Percentiles rank a stretch among this genome's conserved stretches.
Conservation (phyloP, 192 early-diverging fungal genomes). For the Coemansia sp. region DNA sequence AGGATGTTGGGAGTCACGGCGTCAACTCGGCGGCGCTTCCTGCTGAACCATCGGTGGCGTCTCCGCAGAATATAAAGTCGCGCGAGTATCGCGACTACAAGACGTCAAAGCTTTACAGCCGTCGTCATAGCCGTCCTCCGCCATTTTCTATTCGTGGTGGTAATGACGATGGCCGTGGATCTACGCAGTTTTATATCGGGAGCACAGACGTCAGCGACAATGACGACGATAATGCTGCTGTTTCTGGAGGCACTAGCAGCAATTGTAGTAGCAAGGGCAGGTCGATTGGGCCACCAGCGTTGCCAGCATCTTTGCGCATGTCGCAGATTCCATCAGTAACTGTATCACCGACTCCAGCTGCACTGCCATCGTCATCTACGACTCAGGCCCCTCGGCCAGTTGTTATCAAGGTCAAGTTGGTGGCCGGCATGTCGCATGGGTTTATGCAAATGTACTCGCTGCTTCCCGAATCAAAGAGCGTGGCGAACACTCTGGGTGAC, state of each 20-base stretch:
- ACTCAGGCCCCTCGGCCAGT: not conserved
- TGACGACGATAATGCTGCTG: conserved; percentile 8
- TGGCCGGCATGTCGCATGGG: conserved; percentile 49
- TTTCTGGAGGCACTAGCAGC: not conserved
- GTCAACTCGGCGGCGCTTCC: too few species aligned
- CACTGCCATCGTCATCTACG: not conserved
- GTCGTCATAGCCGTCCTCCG: conserved; percentile 28
- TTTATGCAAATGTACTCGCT: conserved; percentile 52
- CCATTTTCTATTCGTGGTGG: not conserved
- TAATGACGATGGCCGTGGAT: not conserved
- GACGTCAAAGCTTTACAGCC: conserved; percentile 15
- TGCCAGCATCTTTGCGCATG: conserved; percentile 25
- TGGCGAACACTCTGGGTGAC: conserved; percentile 24
- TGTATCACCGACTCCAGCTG: not conserved
- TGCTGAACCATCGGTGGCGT: too few species aligned
- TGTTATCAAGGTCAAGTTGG: conserved; percentile 43
- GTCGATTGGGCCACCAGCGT: not conserved
- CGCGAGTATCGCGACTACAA: conserved; percentile 22
- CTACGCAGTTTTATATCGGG: conserved; percentile 33
- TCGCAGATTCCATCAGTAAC: conserved; percentile 9
- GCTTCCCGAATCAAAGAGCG: conserved; percentile 36
- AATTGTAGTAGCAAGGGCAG: not conserved
- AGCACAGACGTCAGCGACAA: conserved; percentile 47
- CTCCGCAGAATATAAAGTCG: too few species aligned
- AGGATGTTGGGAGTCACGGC: too few species aligned